Base-by-base conservation (phyloP, 1,139 yeast genomes). In the Geotrichum reessii region DNA sequence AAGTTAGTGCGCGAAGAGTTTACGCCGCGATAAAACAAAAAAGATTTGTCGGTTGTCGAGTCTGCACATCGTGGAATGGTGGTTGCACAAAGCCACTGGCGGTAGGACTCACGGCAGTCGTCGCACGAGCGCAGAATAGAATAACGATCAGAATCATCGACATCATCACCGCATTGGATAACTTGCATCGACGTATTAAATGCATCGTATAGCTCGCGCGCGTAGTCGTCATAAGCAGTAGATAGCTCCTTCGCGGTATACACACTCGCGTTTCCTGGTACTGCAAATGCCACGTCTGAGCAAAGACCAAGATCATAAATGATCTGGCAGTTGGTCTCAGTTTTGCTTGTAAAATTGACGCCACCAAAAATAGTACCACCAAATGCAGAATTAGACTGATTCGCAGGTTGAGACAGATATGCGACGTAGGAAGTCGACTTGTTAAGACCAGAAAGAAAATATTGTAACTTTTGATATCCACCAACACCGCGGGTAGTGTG, bases 71-170 rank as follows among this genome's bases (percentile, higher is more conserved):
- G 76, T 0, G 99, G 98, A n/a, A 93, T 87, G 0, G 91, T 78
- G 4, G 89, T 90, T 0, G 96, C 81, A 73, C 99, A 93, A 21
- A 93, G 77, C 99, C 99, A 93, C 66, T 86, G 80, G 66, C 83
- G 85, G 71, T 93, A 93, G 1, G 93, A 78, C 2, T 71, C 66
- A 0, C 81, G 80, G 70, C 99, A 93, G 67, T 88, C 85, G 12
- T 76, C 78, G 67, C 99, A 93, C 0, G 85, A 77, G 55, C 82
- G 72, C 37, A 91, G 68, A 17, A 96, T 90, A 1, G 97, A 88
- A 72, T 81, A 93, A 6, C 82, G 69, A 24, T 57, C 58, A 7
- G 46, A 21, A 0, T 89, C 80, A 61, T 85, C 92, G n/a, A 75
- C 71, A 11, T 82, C 80, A 0, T 89, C 83, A 67, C 92, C 85